A percentile compares a stretch with the other conserved stretches of the same genome.
These are phyloP conservation scores for thale cress (Arabidopsis thaliana) DNA, from an alignment of 345 rosid genomes.

Conservation along the genomic window DNA sequence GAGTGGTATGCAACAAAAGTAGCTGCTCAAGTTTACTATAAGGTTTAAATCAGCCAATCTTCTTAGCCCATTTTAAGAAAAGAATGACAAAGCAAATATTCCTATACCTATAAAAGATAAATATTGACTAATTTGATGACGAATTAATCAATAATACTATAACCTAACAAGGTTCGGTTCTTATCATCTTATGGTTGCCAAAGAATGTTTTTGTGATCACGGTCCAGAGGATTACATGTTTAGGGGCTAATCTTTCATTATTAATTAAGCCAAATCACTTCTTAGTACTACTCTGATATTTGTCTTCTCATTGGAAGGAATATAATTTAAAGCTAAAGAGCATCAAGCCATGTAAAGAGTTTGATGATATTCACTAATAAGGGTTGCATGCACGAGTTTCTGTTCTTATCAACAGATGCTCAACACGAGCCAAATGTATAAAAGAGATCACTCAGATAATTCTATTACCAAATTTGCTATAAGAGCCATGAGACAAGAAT, in stretches of 20 bases:
- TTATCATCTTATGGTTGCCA: constrained; percentile 22
- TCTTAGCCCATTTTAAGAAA: constrained; percentile 30
- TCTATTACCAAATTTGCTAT: constrained; percentile 40
- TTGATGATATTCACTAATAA: constrained; percentile 27
- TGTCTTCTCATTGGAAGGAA: constrained; percentile 32
- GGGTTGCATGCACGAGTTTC: constrained; percentile 21
- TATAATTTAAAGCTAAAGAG: constrained; percentile 31
- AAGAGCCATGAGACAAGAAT: constrained; percentile 33
- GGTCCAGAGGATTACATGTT: constrained; percentile 21
- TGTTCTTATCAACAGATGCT: constrained; percentile 35
- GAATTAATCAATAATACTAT: constrained; percentile 26
- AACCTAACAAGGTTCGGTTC: constrained; percentile 21
- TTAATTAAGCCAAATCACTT: constrained; percentile 29
- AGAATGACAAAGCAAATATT: constrained; percentile 24
- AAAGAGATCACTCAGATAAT: constrained; percentile 25
- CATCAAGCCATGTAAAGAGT: constrained; percentile 32
- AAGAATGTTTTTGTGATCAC: constrained; percentile 19
- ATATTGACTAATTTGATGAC: constrained; percentile 28
- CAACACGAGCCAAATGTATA: constrained; percentile 29
- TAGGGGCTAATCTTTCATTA: constrained; percentile 19
- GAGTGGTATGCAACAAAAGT: constrained; percentile 40
- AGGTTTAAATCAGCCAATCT: constrained; percentile 38
- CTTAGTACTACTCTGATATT: constrained; percentile 24
- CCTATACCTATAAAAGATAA: constrained; percentile 21
- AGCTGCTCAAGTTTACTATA: constrained; percentile 31